phyloP scores from a whole-genome alignment of 495 filamentous ascomycete species.

The Neurospora sublineolata region DNA sequence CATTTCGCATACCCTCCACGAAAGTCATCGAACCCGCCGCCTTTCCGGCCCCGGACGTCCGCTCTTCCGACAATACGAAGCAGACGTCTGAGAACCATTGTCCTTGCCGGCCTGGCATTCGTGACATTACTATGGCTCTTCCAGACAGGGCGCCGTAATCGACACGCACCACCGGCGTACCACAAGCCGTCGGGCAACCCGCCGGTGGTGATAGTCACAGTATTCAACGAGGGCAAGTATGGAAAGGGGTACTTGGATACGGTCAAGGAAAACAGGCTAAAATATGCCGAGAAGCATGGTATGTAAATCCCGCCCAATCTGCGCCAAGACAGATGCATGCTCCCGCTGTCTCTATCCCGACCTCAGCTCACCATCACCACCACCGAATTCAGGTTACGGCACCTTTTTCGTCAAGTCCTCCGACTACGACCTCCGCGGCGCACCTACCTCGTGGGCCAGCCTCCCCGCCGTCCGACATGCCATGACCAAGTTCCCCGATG shows the following conservation, averaged over 20 bases:
- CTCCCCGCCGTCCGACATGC: slow-evolving; percentile 86
- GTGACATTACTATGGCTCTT: slow-evolving; percentile 53
- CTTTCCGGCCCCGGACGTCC: slow-evolving; percentile 45
- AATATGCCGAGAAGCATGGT: slow-evolving; percentile 88
- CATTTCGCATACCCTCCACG: slow-evolving; percentile 85
- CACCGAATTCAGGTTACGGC: slow-evolving; percentile 54
- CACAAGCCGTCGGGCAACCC: slow-evolving; percentile 50
- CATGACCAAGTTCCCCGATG: slow-evolving; percentile 62
- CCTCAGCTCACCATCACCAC: neutral
- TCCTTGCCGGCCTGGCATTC: slow-evolving; percentile 43
- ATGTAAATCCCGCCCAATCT: slow-evolving; percentile 18
- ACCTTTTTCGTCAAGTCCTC: slow-evolving; percentile 66
- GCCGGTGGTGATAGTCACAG: slow-evolving; percentile 76
- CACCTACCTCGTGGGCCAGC: slow-evolving; percentile 62
- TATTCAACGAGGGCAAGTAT: slow-evolving; percentile 55
- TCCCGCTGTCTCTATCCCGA: neutral
- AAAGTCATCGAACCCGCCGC: slow-evolving; percentile 61
- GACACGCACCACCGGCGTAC: slow-evolving; percentile 9
- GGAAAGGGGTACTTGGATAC: slow-evolving; percentile 53
- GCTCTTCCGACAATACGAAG: slow-evolving; percentile 51
- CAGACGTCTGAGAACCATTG: slow-evolving; percentile 53
- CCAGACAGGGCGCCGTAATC: slow-evolving; percentile 34
- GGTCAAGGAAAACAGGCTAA: slow-evolving; percentile 68
- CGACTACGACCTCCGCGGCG: slow-evolving; percentile 63
- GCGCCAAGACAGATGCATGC: neutral